Evolutionary conservation across 768 basidiomycete species (phyloP), one percentile per base, ranked within the genome.

Genomic region (Tephrocybe sp.): DNA sequence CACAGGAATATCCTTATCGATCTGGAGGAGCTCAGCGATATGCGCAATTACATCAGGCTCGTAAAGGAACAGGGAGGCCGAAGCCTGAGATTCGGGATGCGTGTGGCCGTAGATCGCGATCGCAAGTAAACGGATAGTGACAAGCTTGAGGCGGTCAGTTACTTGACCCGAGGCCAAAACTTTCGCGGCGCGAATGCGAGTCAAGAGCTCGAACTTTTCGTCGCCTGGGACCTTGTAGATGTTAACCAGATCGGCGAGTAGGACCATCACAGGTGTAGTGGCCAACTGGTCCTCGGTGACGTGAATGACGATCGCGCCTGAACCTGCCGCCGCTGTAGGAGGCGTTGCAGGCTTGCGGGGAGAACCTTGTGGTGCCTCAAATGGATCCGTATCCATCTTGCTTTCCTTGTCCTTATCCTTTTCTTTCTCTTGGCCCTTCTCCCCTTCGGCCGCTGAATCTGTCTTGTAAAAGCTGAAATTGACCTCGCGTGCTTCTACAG

Each of bases 61-160:
- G 61, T 93, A 95, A 9, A 98, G 77, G 73, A 98, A 96, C 35
- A 98, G 76, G 7, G 86, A 81, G 4, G 88, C 82, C 32, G 84
- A 79, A 1, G 91, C 89, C 63, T 87, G 83, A 31, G 77, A 75
- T 68, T 98, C 95, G 36, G 75, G 64, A 62, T 92, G 85, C 44
- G 91, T 92, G 65, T 92, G 92, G 25, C 89, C 89, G 61, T 92
- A 98, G 38, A 95, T 89, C 19, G 93, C 89, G 49, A 96, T 87
- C 9, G 96, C 86, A 35, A 97, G 73, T 19, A 98, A 79, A 50
- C 95, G 83, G 36, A 90, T 78, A 52, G 83, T 72, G 36, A 95
- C 79, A 34, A 98, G 79, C 64, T 92, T 89, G 67, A 87, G 83
- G 28, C 94, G 82, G 18, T 85, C 83, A 21, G 63, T 74, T 50